Conservation (phyloP, 2,329 filamentous ascomycete genomes). For the Ilyonectria destructans region DNA sequence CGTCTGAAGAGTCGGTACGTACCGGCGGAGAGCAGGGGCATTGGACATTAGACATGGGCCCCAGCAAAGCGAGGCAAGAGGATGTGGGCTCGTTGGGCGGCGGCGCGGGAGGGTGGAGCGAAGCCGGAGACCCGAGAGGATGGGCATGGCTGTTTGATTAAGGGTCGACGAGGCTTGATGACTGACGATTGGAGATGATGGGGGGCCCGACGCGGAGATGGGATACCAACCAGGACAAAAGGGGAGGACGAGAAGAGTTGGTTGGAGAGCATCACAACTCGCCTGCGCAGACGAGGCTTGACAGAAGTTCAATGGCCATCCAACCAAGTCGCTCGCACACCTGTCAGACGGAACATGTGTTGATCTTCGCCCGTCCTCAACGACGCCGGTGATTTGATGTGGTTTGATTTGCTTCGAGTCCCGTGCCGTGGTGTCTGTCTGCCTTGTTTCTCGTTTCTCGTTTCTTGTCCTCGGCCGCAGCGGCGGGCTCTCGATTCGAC, state of each 20-base stretch:
- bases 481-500: slow-evolving; percentile 43
- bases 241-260: slow-evolving; percentile 25
- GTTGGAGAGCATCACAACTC: slow-evolving; percentile 8
- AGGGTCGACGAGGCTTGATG: slow-evolving; percentile 51
- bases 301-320: slow-evolving; percentile 3
- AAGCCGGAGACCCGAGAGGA: slow-evolving; percentile 45
- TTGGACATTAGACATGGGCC: slow-evolving; percentile 37
- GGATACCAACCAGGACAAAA: slow-evolving; percentile 29
- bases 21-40: slow-evolving; percentile 31
- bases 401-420: slow-evolving; percentile 21
- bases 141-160: slow-evolving; percentile 51
- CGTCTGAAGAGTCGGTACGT: slow-evolving; percentile 34
- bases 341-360: slow-evolving; percentile 5
- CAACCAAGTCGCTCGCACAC: slow-evolving; percentile 14
- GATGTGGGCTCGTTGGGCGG: slow-evolving; percentile 40
- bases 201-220: slow-evolving; percentile 31
- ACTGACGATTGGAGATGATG: slow-evolving; percentile 41
- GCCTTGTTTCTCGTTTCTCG: slow-evolving; percentile 32
- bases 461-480: slow-evolving; percentile 28
- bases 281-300: not conserved
- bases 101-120: slow-evolving; percentile 46
- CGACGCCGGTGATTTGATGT: slow-evolving; percentile 22
- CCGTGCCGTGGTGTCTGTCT: slow-evolving; percentile 14
- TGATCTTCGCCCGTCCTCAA: slow-evolving; percentile 11
- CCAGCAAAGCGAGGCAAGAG: slow-evolving; percentile 33